Base-by-base conservation (phyloP, 805 yeast species). In the Kazachstania bromeliacearum region DNA sequence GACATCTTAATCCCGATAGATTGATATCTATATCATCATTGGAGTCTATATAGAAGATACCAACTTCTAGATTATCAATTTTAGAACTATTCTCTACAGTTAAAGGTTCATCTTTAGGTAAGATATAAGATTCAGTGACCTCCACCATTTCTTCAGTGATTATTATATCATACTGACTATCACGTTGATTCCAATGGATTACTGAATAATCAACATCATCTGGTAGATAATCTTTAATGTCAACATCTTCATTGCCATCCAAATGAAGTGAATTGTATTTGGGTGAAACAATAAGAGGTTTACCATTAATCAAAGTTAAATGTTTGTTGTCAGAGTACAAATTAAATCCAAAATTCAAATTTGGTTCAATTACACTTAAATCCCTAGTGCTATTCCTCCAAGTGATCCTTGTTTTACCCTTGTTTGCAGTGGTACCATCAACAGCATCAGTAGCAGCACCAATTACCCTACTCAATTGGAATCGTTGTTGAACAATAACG, bases 1-100 rank as follows among this genome's bases (percentile, higher is more conserved):
- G 39, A 33, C 60, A 55, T 27, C 58, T 41, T 7, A 55, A 19
- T 1, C 61, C 61, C 20, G 49, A 45, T 12, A 57, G 28, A 26
- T 45, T 51, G 4, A 49, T 42, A 23, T 54, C 55, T 13, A 21
- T 10, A 1, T 34, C 39, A 34, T 53, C 55, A 13, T 36, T 22
- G 2, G 48, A 35, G 23, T 56, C 62, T 3, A 46, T 35, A 25
- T 46, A 48, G 33, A 58, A 55, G 7, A 56, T 25, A 2, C 61
- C 62, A 13, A 42, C 48, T 36, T 58, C 61, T 10, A 43, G 26
- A 24, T 41, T 46, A 7, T 46, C 49, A 8, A 19, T 5, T 9
- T 36, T 18, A 3, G 17, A 16, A 1, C 16, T 16, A 2, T 35
- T 37, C 14, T 42, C 42, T 13, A 44, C 35, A 7, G 27, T 34